Percentiles rank a stretch among this genome's conserved stretches.
phyloP scores from a whole-genome alignment of 805 yeast genomes.

The Wickerhamomyces bisporus region DNA sequence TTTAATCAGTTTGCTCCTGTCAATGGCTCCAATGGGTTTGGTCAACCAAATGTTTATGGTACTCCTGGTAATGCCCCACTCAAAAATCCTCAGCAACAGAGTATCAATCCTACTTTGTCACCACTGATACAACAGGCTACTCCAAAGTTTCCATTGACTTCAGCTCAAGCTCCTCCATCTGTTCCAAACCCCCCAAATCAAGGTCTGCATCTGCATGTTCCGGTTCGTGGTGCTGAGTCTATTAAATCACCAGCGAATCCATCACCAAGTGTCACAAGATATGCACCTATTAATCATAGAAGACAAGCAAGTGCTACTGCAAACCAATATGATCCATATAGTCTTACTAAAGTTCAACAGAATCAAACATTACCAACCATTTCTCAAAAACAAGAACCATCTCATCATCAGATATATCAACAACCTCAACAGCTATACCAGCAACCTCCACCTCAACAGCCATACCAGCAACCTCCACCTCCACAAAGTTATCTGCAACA shows the following conservation, averaged over 20 bases:
- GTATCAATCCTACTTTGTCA: conserved; percentile 6
- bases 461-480: neutral
- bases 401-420: neutral
- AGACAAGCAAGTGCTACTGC: conserved; percentile 26
- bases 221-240: conserved; percentile 11
- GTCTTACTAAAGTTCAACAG: conserved; percentile 13
- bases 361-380: neutral
- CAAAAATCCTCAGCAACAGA: too few species aligned
- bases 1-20: conserved; percentile 1
- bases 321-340: conserved; percentile 24
- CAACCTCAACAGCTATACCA: conserved; percentile 2
- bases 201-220: neutral
- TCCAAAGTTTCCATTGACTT: neutral
- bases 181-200: too few species aligned
- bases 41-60: too few species aligned
- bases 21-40: neutral
- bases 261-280: conserved; percentile 26
- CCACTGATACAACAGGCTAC: conserved; percentile 7
- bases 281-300: conserved; percentile 33
- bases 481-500: too few species aligned
- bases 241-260: conserved; percentile 11
- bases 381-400: conserved; percentile 1
- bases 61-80: too few species aligned
- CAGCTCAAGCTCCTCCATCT: too few species aligned
- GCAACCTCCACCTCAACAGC: neutral